Base-by-base conservation (phyloP, 2,329 filamentous ascomycete genomes). In the Fusarium duplospermum region DNA sequence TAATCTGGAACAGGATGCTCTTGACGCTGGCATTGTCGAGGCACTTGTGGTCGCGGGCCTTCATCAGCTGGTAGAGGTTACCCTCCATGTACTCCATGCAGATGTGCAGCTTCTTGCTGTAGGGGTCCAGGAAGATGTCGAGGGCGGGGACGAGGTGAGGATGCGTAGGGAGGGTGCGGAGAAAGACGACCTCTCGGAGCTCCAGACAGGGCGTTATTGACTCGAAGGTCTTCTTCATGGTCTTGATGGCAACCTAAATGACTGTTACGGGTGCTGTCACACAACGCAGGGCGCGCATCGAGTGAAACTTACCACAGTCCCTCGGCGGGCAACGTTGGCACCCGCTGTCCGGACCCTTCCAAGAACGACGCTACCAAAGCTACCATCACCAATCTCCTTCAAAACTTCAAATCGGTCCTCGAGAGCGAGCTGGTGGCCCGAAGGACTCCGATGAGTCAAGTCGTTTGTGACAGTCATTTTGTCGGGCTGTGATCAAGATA, bases 61-160 rank as follows among this genome's bases (percentile, higher is more conserved):
- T 99, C 96, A 99, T 99, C 73, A 99, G 86, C 84, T 99, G 96
- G 83, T 99, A 99, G 1, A 99, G 89, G 83, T 99, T 99, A 60
- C 96, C 96, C 82, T 99, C 96, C 96, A 99, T 99, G 84, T 97
- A 98, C 86, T 99, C 96, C 96, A 99, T 99, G 80, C 91, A 92
- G 76, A 99, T 99, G 84, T 99, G 96, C 52, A 99, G 91, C 85
- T 98, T 98, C 86, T 95, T 97, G 85, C 90, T 98, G 82, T 94
- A 93, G 0, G 96, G 96, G 80, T 99, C 96, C 79, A 99, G 91
- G 84, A 99, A 99, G 80, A 99, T 99, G 84, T 99, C 96, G 75
- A 98, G 89, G 6, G 96, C 96, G 38, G 96, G 96, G n/a, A 99
- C 96, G 36, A 99, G 89, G 83, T 99, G 96, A 77, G 92, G 91